phyloP scores from a whole-genome alignment of 1,284 basidiomycete species.

The Limonomyces culmigenus region DNA sequence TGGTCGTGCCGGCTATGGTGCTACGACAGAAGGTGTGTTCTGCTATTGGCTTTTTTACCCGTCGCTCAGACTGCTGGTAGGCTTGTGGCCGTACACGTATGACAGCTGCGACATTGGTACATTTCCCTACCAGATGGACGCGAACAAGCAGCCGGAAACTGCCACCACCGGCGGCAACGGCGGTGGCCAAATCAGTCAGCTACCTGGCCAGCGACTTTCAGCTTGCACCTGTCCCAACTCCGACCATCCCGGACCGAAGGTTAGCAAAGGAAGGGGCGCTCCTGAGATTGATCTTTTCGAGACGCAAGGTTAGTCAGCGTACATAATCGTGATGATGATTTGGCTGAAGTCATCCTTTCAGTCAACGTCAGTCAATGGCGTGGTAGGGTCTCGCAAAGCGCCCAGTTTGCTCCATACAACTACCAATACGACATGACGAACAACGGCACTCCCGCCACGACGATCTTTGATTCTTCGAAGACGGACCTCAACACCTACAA shows the following conservation, averaged over 20 bases:
- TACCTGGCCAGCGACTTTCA: constrained; percentile 38
- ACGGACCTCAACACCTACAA: constrained; percentile 56
- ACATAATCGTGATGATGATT: background rate
- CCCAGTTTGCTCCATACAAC: constrained; percentile 72
- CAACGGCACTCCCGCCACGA: constrained; percentile 34
- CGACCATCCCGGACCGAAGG: constrained; percentile 47
- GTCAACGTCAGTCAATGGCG: constrained; percentile 16
- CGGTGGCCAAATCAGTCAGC: constrained; percentile 26
- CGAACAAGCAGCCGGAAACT: constrained; percentile 30
- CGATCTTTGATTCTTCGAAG: constrained; percentile 30
- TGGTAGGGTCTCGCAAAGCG: constrained; percentile 63
- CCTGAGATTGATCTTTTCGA: constrained; percentile 60
- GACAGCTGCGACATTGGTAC: constrained; percentile 74
- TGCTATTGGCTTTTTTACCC: background rate
- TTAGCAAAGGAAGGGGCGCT: constrained; percentile 29
- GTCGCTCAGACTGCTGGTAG: constrained; percentile 8
- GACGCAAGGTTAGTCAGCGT: constrained; percentile 22
- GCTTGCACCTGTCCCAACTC: constrained; percentile 38
- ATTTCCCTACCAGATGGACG: constrained; percentile 56
- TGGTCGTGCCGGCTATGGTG: constrained; percentile 40
- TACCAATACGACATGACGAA: constrained; percentile 37
- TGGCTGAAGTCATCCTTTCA: background rate
- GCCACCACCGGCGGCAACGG: constrained; percentile 30
- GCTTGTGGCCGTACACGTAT: constrained; percentile 71
- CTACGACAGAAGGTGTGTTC: constrained; percentile 31